phyloP scores from a whole-genome alignment of 169 alveolate species.

The Cryptosporidium sp. region DNA sequence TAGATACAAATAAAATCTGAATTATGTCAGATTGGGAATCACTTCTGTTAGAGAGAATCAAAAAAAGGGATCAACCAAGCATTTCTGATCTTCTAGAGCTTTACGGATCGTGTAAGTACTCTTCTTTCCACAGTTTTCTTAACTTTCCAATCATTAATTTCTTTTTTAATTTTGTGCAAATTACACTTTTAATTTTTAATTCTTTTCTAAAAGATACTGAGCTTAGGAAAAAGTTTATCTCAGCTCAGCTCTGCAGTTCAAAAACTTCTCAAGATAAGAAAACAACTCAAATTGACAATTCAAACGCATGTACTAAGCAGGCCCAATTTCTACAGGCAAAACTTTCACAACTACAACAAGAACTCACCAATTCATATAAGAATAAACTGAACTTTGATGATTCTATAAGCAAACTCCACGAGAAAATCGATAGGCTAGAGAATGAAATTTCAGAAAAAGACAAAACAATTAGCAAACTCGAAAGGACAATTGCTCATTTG shows the following conservation, averaged over 20 bases:
- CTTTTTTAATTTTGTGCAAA: too few relatives aligned
- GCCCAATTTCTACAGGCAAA: not conserved
- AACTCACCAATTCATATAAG: constrained; percentile 51
- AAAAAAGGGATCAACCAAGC: constrained; percentile 36
- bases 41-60: constrained; percentile 1
- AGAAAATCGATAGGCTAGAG: constrained; percentile 26
- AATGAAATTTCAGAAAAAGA: constrained; percentile 29
- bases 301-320: not conserved
- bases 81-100: constrained; percentile 48
- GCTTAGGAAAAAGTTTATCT: not conserved
- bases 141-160: not conserved
- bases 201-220: constrained; percentile 1
- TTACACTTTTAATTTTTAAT: not conserved
- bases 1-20: not conserved
- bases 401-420: constrained; percentile 17
- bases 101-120: constrained; percentile 64
- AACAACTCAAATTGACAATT: not conserved
- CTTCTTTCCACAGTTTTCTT: not conserved
- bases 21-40: constrained; percentile 39
- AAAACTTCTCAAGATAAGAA: not conserved
- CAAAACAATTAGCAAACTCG: constrained; percentile 25
- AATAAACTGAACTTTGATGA: constrained; percentile 32
- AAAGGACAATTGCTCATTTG: constrained; percentile 11
- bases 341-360: constrained; percentile 29
- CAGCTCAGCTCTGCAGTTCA: not conserved